Evolutionary conservation across 2,329 filamentous ascomycete genomes (phyloP).

Genomic region (Scytalidium lignicola): DNA sequence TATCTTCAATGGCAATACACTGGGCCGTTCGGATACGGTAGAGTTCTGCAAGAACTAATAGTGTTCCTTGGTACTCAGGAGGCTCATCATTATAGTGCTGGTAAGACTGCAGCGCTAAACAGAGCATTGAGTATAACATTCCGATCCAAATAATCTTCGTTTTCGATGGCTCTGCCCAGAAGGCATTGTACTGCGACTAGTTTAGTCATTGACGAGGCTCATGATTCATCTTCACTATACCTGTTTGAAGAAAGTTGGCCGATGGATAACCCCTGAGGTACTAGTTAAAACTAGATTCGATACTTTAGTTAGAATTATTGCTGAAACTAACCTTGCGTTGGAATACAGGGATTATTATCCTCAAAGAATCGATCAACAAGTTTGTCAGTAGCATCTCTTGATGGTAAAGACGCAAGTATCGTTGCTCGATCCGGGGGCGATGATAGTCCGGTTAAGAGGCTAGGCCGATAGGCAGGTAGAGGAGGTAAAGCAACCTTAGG

Average conservation of each 20-base stretch:
- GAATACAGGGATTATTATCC: constrained; percentile 46
- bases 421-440: constrained; percentile 33
- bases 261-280: constrained; percentile 45
- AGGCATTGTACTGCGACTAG: constrained; percentile 37
- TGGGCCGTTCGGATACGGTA: constrained; percentile 47
- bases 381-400: constrained; percentile 40
- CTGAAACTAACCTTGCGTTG: constrained; percentile 27
- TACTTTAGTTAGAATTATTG: not conserved
- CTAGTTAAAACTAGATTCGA: constrained; percentile 2
- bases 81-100: constrained; percentile 39
- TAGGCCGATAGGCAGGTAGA: constrained; percentile 11
- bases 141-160: constrained; percentile 45
- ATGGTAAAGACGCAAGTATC: constrained; percentile 42
- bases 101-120: constrained; percentile 35
- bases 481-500: constrained; percentile 23
- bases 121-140: constrained; percentile 33
- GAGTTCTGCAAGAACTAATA: constrained; percentile 40
- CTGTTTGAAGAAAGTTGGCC: constrained; percentile 41
- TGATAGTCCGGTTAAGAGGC: constrained; percentile 29
- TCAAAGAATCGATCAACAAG: constrained; percentile 49
- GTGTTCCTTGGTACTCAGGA: constrained; percentile 38
- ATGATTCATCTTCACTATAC: constrained; percentile 19
- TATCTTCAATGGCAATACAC: constrained; percentile 44
- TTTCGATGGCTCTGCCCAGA: constrained; percentile 38
- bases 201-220: not conserved